Evolutionary conservation across 1,139 yeast species (phyloP), one percentile per base, ranked within the genome.

Genomic region (Suhomyces yuchorum): DNA sequence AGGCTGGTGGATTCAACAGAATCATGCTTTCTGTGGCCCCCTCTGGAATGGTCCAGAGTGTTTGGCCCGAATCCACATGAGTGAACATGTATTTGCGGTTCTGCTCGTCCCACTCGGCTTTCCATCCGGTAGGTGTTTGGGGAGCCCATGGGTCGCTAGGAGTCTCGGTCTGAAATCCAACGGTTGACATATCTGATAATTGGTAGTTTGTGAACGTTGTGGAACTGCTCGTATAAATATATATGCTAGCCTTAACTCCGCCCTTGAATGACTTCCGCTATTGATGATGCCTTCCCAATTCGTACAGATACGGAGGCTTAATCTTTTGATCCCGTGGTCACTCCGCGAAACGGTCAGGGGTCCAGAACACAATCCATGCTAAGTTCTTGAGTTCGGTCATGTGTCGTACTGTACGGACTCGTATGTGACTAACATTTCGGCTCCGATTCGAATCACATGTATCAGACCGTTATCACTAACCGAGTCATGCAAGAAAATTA

Each of bases 51-150:
- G 53, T 56, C 63, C 67, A 66, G 28, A 36, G 38, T 8, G 38
- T 36, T 22, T 36, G 19, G 38, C 28, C 28, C 4, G 38, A 19
- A 66, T 63, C 17, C 44, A 40, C 18, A 54, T 52, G 38, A 8
- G 38, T n/a, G 28, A 12, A 36, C 38, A 56, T 66, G 47, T 55
- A 66, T 33, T 53, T 47, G 43, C 60, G 44, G 50, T 62, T 63
- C 45, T 62, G 65, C 34, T 61, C 63, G 43, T 66, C 70, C 65
- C 65, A 67, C 44, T 61, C 61, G 8, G 69, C 70, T 2, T 55
- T 48, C 70, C 70, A 66, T 7, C 68, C 70, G 4, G 52, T 51
- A 4, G 70, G 71, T 28, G 64, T 47, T 19, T 47, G 42, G 4
- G 62, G 59, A 8, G 23, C 22, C 37, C 37, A 34, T 20, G 12